Percentiles rank a stretch among this genome's conserved stretches.
phyloP scores from a whole-genome alignment of 495 filamentous ascomycete species.

The Cryomyces antarcticus region DNA sequence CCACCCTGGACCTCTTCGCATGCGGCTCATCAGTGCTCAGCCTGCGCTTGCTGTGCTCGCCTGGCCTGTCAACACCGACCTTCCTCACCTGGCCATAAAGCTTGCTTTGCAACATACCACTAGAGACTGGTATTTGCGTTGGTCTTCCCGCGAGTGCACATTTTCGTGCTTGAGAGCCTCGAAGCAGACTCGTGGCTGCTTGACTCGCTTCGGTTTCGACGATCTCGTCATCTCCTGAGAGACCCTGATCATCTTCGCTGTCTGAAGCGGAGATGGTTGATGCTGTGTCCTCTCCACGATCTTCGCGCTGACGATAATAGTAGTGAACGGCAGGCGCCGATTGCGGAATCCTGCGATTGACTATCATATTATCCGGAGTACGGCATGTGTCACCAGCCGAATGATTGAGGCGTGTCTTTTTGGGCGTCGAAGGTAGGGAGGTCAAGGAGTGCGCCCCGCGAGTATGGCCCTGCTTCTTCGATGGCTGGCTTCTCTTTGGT shows the following conservation, averaged over 20 bases:
- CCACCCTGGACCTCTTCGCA: slow-evolving; percentile 1
- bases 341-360: neutral
- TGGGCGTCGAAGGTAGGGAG: slow-evolving; percentile 62
- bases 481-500: slow-evolving; percentile 25
- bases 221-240: slow-evolving; percentile 27
- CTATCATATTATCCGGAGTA: slow-evolving; percentile 2
- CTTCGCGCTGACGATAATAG: slow-evolving; percentile 26
- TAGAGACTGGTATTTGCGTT: neutral
- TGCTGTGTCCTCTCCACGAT: slow-evolving; percentile 31
- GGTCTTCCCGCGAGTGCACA: neutral
- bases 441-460: slow-evolving; percentile 57
- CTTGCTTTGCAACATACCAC: slow-evolving; percentile 12
- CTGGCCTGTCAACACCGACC: slow-evolving; percentile 5
- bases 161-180: slow-evolving; percentile 7
- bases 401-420: slow-evolving; percentile 19
- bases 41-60: slow-evolving; percentile 11
- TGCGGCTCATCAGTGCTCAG: slow-evolving; percentile 3
- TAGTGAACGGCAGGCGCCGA: neutral
- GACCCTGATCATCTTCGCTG: slow-evolving; percentile 33
- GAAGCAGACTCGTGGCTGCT: slow-evolving; percentile 30
- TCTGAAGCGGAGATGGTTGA: slow-evolving; percentile 80
- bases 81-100: slow-evolving; percentile 20
- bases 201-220: slow-evolving; percentile 31
- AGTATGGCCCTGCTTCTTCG: slow-evolving; percentile 34
- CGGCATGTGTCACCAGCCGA: neutral